Evolutionary conservation across 2,329 filamentous ascomycete species (phyloP).

Genomic region (Fusarium humuli): DNA sequence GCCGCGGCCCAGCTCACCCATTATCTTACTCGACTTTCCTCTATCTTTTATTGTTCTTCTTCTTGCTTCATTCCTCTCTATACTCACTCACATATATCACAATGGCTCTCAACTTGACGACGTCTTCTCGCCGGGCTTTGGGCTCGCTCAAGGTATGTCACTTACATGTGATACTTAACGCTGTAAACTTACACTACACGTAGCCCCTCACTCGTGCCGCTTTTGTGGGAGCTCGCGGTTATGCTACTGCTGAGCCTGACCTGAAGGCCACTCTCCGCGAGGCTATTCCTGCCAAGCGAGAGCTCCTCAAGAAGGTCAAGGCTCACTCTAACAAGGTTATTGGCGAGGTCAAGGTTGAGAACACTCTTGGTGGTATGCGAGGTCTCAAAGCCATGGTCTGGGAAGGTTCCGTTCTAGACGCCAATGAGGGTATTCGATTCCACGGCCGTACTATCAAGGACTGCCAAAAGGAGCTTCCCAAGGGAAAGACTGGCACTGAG

Average conservation of each 20-base stretch:
- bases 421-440: conserved; percentile 97
- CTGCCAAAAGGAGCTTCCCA: conserved; percentile 92
- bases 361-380: conserved; percentile 95
- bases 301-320: conserved; percentile 95
- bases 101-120: conserved; percentile 75
- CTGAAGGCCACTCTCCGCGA: conserved; percentile 88
- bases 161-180: conserved; percentile 19
- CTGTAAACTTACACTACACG: conserved; percentile 2
- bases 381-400: conserved; percentile 98
- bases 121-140: conserved; percentile 68
- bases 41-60: neutral
- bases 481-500: conserved; percentile 90
- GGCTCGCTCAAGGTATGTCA: conserved; percentile 70
- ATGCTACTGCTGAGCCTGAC: conserved; percentile 84
- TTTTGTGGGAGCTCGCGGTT: conserved; percentile 62
- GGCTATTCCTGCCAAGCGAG: conserved; percentile 90
- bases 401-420: conserved; percentile 97
- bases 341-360: conserved; percentile 93
- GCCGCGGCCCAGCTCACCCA: conserved; percentile 39
- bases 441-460: conserved; percentile 98
- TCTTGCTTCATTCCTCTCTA: conserved; percentile 8
- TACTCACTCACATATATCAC: conserved; percentile 31
- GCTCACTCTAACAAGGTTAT: conserved; percentile 83
- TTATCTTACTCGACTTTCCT: conserved; percentile 16
- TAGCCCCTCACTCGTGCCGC: conserved; percentile 50